Conservation (phyloP, 352 stramenopile genomes). For the Achlya hypogyna region DNA sequence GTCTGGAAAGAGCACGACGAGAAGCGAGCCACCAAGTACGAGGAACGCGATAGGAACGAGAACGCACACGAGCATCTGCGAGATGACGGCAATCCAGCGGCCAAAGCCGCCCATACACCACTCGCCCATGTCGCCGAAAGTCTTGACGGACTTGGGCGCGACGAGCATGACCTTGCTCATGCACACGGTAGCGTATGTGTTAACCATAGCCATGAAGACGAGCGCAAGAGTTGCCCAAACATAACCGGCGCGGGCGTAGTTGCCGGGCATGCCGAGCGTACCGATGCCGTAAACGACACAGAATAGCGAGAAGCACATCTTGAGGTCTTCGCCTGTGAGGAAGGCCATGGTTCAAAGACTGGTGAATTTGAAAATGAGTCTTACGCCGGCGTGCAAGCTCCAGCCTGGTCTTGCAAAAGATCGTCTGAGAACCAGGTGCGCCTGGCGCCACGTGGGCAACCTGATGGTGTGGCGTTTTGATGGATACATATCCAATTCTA, state of each 20-base stretch:
- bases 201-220: constrained; percentile 4
- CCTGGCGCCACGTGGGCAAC: too few species aligned
- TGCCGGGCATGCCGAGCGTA: constrained; percentile 11
- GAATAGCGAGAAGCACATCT: constrained; percentile 20
- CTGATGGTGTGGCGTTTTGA: too few species aligned
- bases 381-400: too few species aligned
- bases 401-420: too few species aligned
- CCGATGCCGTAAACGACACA: not conserved
- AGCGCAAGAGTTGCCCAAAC: constrained; percentile 8
- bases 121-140: constrained; percentile 4
- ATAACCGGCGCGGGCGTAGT: constrained; percentile 2
- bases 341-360: constrained; percentile 2
- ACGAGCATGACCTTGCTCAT: constrained; percentile 10
- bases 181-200: not conserved
- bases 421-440: too few species aligned
- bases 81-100: constrained; percentile 4
- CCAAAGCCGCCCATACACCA: not conserved
- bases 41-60: constrained; percentile 11
- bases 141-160: constrained; percentile 3
- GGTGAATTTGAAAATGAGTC: not conserved
- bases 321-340: constrained; percentile 23
- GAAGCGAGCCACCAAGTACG: constrained; percentile 16
- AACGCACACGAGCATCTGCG: constrained; percentile 19
- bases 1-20: constrained; percentile 8
- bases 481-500: too few species aligned